These are phyloP conservation scores for Carnegiea gigantea DNA, from an alignment of 179 eudicot species.

Conservation along the genomic window DNA sequence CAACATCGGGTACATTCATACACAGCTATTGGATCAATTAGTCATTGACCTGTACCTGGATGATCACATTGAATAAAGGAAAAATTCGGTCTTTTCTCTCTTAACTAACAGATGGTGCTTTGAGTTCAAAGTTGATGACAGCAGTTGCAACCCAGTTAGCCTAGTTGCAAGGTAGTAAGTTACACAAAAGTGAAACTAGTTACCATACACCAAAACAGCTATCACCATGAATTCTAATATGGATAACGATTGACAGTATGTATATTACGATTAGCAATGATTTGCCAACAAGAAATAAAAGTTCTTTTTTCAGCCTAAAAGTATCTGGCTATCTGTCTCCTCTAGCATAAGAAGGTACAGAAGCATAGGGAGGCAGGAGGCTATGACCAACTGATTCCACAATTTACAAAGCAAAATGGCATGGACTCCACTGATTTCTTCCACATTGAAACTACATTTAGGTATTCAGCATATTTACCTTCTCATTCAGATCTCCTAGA, in stretches of 20 bases:
- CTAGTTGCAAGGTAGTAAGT: neutral
- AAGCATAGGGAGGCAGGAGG: neutral
- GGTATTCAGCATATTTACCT: conserved; percentile 41
- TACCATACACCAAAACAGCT: neutral
- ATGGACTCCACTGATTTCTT: neutral
- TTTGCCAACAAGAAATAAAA: neutral
- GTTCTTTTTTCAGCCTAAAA: neutral
- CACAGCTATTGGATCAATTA: neutral
- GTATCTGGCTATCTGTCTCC: neutral
- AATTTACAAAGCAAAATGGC: neutral
- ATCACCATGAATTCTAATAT: neutral
- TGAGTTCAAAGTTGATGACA: no score
- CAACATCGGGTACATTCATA: neutral
- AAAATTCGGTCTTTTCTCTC: neutral
- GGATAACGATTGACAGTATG: neutral
- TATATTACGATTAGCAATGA: neutral
- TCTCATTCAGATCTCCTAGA: conserved; percentile 86
- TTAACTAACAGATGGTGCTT: no score
- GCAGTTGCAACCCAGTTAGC: neutral
- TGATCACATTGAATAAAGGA: neutral
- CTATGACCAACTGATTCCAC: neutral
- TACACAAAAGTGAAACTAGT: neutral
- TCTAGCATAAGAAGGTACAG: neutral
- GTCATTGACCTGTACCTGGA: neutral
- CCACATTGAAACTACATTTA: neutral